Evolutionary conservation across 495 filamentous ascomycete species (phyloP), one percentile per base, ranked within the genome.

Genomic region (Penicillium subrubescens): DNA sequence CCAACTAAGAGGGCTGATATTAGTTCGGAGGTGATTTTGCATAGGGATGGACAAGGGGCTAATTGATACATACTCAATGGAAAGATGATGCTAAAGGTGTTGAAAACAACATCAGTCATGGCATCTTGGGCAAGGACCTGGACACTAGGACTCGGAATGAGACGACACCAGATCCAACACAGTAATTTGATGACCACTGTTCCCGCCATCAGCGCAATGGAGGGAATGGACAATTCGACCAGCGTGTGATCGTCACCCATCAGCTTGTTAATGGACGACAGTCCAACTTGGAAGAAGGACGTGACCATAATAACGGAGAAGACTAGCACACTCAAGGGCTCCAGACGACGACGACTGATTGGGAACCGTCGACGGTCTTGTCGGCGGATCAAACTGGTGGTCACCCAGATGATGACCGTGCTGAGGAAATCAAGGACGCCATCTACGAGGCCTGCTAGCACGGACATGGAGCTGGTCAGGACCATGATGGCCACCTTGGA

Each of bases 141-240:
- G 2, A 97, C 93, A 62, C 88, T 92, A 10, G 90, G 93, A 70
- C 96, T 97, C 39, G 89, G 91, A 60, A 97, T 90, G 15, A 94
- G 75, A 3, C 92, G 91, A 73, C 93, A 97, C 90, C 90, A 97
- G 31, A 97, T 71, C 91, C 92, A 97, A 76, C 90, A 93, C n/a
- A 84, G 59, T 27, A 87, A 82, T 71, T 97, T 97, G 67, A 97
- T 86, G 14, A 93, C 70, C 27, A 97, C 89, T 0, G 94, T 97
- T 31, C 82, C 78, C 8, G 88, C 82, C 92, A 97, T 94, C 65
- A 97, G 92, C 23, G 77, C 76, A 50, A 96, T 89, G 3, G 93
- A 88, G 0, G 92, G 84, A n/a, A 89, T 68, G 0, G 87, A 83
- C 21, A 97, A 84, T 66, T 89, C 69, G 43, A 97, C 88, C 31